Conservation (phyloP, 2,329 filamentous ascomycete genomes). For the Chaetomium sp. region DNA sequence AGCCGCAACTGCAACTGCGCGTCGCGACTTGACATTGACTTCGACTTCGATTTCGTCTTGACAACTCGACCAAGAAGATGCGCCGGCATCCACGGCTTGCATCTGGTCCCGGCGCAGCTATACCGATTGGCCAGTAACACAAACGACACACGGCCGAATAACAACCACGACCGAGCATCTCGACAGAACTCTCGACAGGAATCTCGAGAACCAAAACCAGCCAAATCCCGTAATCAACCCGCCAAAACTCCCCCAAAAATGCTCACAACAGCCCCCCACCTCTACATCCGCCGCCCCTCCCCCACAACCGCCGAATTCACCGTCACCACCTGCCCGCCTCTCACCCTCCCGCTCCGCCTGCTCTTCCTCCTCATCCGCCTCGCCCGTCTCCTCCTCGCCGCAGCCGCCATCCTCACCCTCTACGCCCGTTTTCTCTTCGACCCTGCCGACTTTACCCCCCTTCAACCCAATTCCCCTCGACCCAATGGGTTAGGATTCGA, state of each 20-base stretch:
- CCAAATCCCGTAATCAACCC: neutral
- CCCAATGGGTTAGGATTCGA: neutral
- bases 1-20: no score
- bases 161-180: neutral
- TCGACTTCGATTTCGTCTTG: no score
- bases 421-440: slow-evolving; percentile 38
- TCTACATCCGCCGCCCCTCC: slow-evolving; percentile 63
- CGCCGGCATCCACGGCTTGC: no score
- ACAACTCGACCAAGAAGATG: no score
- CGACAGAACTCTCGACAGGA: no score
- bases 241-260: slow-evolving; percentile 36
- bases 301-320: slow-evolving; percentile 90
- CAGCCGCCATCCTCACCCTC: slow-evolving; percentile 41
- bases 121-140: no score
- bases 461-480: slow-evolving; percentile 8
- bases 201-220: no score
- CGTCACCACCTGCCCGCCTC: slow-evolving; percentile 68
- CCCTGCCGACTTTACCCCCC: neutral
- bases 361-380: slow-evolving; percentile 39
- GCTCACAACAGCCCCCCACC: slow-evolving; percentile 55
- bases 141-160: no score
- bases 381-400: slow-evolving; percentile 34
- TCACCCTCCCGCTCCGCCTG: slow-evolving; percentile 42
- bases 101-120: no score
- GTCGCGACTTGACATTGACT: no score